Percentiles rank a stretch among this genome's conserved stretches.
phyloP scores from a whole-genome alignment of 2,329 filamentous ascomycete genomes.

The Aspergillus felis region DNA sequence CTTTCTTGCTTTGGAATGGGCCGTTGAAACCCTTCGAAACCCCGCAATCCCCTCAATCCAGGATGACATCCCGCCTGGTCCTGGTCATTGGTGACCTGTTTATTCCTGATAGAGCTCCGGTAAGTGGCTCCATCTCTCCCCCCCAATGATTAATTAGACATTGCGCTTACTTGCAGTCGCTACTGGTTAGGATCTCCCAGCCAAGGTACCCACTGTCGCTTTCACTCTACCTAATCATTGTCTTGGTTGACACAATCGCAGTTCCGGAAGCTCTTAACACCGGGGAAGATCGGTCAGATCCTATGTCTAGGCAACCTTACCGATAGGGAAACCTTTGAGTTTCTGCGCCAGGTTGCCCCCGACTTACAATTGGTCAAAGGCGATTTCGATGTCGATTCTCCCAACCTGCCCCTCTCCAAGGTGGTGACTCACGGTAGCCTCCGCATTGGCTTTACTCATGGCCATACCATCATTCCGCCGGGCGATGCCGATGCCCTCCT shows the following conservation, averaged over 20 bases:
- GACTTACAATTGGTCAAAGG: conserved; percentile 68
- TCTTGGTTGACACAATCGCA: conserved; percentile 35
- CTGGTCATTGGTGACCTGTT: conserved; percentile 90
- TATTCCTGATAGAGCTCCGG: conserved; percentile 86
- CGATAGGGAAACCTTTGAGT: conserved; percentile 75
- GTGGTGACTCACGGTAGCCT: conserved; percentile 66
- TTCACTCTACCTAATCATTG: conserved; percentile 5
- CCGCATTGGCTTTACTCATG: conserved; percentile 67
- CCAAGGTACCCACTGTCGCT: conserved; percentile 60
- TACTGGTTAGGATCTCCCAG: conserved; percentile 66
- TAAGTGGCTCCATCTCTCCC: conserved; percentile 31
- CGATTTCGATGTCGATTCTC: conserved; percentile 66
- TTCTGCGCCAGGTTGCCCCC: conserved; percentile 69
- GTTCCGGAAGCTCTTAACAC: conserved; percentile 82
- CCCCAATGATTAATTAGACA: conserved; percentile 8
- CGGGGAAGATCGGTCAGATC: conserved; percentile 78
- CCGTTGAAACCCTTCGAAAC: conserved; percentile 23
- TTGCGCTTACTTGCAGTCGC: conserved; percentile 14
- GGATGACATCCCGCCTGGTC: conserved; percentile 79
- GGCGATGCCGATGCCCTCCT: conserved; percentile 63
- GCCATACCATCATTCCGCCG: conserved; percentile 65
- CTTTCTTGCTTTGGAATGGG: conserved; percentile 20
- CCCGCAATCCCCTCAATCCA: conserved; percentile 15
- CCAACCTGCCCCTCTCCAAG: conserved; percentile 61
- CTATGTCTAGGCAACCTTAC: conserved; percentile 77